Base-by-base conservation (phyloP, 164 flowering plant species). In the Macadamia integrifolia region DNA sequence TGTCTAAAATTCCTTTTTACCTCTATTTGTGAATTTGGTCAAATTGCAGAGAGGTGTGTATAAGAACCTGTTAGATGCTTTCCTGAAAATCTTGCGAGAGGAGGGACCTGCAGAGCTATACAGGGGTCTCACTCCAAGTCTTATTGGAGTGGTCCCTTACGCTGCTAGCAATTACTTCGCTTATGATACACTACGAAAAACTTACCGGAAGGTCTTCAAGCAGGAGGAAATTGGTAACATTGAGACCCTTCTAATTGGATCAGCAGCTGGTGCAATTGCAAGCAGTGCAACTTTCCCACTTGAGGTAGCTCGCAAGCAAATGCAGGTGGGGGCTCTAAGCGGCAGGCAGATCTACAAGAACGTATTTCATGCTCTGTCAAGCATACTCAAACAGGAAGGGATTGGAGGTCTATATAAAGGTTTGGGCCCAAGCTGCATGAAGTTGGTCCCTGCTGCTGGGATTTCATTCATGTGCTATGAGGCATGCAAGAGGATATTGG, bases 81-180 rank as follows among this genome's bases (percentile, higher is more conserved):
- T 94, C 70, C 35, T 94, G 29, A 94, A 88, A 80, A 94, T 92
- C 44, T 28, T 88, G 57, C 73, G 64, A 75, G 90, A 90, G 68
- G 97, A 88, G 69, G 99, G 99, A 18, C 86, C 83, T 31, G 81
- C 76, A 29, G 99, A 94, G 78, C 87, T 94, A 23, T 94, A 87
- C 78, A 75, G 99, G 75, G 99, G 99, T 57, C 94, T 94, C 43
- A 83, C 87, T 58, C 97, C 97, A 6, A 94, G 99, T 71, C 76
- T 94, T 3, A 89, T 94, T 8, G 99, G 99, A 60, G 95, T 94
- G 15, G 78, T 94, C 65, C 99, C 99, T 17, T 94, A 94, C 77
- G 95, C 99, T 30, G 96, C 99, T 28, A 80, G 93, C 30, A 94
- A 94, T 69, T 92, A 92, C 78, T 90, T 72, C 78, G 97, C 99